Percentiles rank a stretch among this genome's conserved stretches.
Conservation (phyloP, 2,329 filamentous ascomycete species). For the Alternaria infectoria region DNA sequence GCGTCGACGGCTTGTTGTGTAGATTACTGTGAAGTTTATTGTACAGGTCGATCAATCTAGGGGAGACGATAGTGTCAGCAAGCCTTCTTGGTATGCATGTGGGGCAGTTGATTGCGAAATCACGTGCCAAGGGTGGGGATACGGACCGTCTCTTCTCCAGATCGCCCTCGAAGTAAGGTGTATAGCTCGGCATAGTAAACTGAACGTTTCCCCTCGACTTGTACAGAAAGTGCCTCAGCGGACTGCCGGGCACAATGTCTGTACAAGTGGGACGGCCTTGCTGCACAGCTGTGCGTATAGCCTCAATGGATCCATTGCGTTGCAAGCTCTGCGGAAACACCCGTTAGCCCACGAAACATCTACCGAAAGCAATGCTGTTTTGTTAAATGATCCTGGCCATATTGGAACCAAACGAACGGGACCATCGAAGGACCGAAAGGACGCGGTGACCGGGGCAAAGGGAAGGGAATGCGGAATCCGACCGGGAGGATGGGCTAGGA, state of each 20-base stretch:
- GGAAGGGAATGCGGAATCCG: neutral
- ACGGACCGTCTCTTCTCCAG: conserved; percentile 67
- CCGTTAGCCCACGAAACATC: conserved; percentile 9
- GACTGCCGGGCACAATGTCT: conserved; percentile 80
- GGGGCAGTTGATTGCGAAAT: neutral
- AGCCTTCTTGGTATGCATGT: neutral
- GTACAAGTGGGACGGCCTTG: conserved; percentile 73
- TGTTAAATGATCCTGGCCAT: neutral
- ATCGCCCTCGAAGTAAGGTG: conserved; percentile 68
- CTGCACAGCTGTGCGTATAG: conserved; percentile 74
- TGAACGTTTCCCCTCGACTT: conserved; percentile 95
- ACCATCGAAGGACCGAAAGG: neutral
- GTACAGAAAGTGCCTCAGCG: conserved; percentile 90
- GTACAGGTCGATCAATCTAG: conserved; percentile 73
- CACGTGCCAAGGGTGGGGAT: neutral
- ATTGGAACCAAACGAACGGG: neutral
- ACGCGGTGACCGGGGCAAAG: neutral
- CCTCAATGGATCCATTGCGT: conserved; percentile 74
- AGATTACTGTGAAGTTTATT: conserved; percentile 81
- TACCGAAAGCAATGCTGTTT: neutral
- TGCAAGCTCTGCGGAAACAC: conserved; percentile 55
- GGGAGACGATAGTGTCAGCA: neutral
- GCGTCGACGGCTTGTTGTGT: conserved; percentile 82
- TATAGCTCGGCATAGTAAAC: conserved; percentile 86
- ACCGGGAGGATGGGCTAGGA: neutral